These are phyloP conservation scores for Penicillium hordei DNA, from an alignment of 2,329 filamentous ascomycete genomes.

Conservation along the genomic window DNA sequence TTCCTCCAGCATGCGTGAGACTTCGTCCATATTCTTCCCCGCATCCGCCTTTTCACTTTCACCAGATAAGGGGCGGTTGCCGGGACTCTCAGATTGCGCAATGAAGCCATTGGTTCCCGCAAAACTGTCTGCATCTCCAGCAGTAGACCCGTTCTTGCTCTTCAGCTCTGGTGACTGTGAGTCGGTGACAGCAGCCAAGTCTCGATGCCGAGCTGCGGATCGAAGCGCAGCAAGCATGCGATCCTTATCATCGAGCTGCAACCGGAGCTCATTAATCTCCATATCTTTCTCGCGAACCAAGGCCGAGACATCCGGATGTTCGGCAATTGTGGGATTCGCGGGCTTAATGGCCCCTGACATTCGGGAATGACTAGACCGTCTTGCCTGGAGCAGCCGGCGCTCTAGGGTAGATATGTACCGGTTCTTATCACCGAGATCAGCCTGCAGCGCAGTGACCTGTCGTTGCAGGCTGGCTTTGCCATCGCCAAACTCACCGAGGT, in stretches of 20 bases:
- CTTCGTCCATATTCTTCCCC: slow-evolving; percentile 77
- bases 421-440: slow-evolving; percentile 95
- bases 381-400: slow-evolving; percentile 84
- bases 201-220: slow-evolving; percentile 79
- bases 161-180: slow-evolving; percentile 34
- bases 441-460: slow-evolving; percentile 89
- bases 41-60: slow-evolving; percentile 38
- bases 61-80: slow-evolving; percentile 34
- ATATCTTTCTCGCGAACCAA: slow-evolving; percentile 83
- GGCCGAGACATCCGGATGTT: slow-evolving; percentile 72
- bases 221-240: slow-evolving; percentile 86
- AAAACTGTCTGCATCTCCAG: slow-evolving; percentile 31
- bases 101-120: slow-evolving; percentile 14
- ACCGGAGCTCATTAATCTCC: slow-evolving; percentile 87
- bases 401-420: slow-evolving; percentile 93
- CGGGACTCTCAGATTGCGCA: slow-evolving; percentile 27
- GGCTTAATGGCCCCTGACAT: slow-evolving; percentile 71
- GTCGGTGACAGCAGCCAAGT: slow-evolving; percentile 66
- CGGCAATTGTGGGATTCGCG: slow-evolving; percentile 65
- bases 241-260: slow-evolving; percentile 90
- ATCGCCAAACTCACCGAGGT: slow-evolving; percentile 82
- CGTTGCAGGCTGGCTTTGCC: slow-evolving; percentile 76
- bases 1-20: slow-evolving; percentile 90
- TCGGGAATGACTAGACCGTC: slow-evolving; percentile 84
- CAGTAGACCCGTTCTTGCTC: slow-evolving; percentile 28